phyloP scores from a whole-genome alignment of 768 basidiomycete species.

The Tulasnella sp. region DNA sequence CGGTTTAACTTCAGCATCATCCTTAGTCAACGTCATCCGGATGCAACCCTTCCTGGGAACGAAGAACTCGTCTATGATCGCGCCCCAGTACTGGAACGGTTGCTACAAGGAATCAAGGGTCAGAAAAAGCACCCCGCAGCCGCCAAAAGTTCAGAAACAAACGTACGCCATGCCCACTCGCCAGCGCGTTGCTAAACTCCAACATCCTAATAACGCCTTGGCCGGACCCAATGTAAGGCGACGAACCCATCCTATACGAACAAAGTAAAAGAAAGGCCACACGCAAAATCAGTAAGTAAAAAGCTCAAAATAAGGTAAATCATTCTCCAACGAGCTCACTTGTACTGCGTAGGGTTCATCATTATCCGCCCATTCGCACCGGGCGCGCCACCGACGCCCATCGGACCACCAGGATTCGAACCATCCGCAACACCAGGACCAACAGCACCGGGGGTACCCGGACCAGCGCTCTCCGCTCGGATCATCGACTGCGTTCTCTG shows the following conservation, averaged over 20 bases:
- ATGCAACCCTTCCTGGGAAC: conserved; percentile 58
- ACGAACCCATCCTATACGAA: not conserved
- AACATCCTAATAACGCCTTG: conserved; percentile 62
- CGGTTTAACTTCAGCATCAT: conserved; percentile 78
- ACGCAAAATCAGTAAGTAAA: not conserved
- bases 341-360: conserved; percentile 9
- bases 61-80: conserved; percentile 64
- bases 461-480: not conserved
- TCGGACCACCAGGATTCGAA: not conserved
- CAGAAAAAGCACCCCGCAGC: no score
- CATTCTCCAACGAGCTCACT: no score
- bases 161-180: conserved; percentile 50
- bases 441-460: not conserved
- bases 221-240: conserved; percentile 37
- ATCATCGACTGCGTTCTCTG: not conserved
- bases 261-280: not conserved
- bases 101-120: no score
- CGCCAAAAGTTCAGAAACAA: no score
- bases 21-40: conserved; percentile 85
- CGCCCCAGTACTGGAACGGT: conserved; percentile 54
- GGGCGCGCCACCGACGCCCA: not conserved
- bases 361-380: conserved; percentile 1
- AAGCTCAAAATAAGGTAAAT: no score
- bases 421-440: not conserved
- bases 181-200: conserved; percentile 64